phyloP scores from a whole-genome alignment of 768 basidiomycete species.

The Tulasnella calospora region DNA sequence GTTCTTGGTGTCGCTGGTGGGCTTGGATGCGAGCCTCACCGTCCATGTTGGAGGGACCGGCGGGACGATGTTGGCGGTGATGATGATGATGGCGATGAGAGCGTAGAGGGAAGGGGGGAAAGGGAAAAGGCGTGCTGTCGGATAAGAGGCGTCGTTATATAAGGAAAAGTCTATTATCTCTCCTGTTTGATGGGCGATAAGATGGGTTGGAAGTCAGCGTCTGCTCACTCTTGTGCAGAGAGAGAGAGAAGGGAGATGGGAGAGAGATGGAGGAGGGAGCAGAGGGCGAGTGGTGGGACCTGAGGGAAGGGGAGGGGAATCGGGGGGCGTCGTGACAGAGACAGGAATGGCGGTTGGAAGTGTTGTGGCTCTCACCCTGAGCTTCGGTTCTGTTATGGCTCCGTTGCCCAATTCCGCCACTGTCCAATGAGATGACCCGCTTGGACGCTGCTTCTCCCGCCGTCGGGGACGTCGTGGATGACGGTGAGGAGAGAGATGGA shows the following conservation, averaged over 20 bases:
- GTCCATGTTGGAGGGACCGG: background rate
- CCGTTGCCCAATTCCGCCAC: background rate
- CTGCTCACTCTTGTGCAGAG: background rate
- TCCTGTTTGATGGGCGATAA: background rate
- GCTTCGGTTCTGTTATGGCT: background rate
- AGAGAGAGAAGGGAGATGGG: background rate
- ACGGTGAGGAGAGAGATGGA: background rate
- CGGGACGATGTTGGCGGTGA: background rate
- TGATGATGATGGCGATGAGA: background rate
- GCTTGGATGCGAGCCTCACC: background rate
- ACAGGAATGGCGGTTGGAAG: background rate
- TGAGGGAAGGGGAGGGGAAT: background rate
- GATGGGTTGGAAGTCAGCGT: background rate
- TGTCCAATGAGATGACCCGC: background rate
- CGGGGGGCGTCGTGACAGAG: background rate
- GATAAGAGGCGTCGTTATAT: background rate
- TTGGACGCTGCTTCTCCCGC: background rate
- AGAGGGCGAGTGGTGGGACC: background rate
- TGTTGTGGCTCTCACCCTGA: background rate
- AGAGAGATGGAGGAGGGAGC: background rate
- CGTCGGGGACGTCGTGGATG: background rate
- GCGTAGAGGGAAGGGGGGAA: background rate
- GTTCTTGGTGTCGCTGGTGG: background rate
- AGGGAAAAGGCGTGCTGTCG: background rate
- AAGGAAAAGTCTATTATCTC: background rate